A percentile compares a stretch with the other conserved stretches of the same genome.
Evolutionary conservation across 2,329 filamentous ascomycete species (phyloP).

Genomic region (Colletotrichum godetiae): DNA sequence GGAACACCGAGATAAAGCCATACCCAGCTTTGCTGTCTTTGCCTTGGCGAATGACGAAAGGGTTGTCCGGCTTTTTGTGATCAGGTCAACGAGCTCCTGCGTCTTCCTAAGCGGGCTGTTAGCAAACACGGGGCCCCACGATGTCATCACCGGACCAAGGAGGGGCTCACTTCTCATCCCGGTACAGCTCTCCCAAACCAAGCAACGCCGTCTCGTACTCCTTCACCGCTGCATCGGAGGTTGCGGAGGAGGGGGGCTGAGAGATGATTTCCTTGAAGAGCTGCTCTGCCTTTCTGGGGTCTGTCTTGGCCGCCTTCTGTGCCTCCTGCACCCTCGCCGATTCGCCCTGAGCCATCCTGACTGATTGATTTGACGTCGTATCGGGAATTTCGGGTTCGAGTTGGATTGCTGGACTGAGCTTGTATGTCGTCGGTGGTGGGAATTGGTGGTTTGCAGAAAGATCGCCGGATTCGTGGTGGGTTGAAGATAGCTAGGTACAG

Average conservation of each 20-base stretch:
- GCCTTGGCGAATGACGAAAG: slow-evolving; percentile 98
- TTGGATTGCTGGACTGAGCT: neutral
- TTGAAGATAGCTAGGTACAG: slow-evolving; percentile 21
- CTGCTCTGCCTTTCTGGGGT: slow-evolving; percentile 85
- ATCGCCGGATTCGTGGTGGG: slow-evolving; percentile 33
- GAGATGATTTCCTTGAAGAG: slow-evolving; percentile 92
- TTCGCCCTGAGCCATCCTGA: slow-evolving; percentile 67
- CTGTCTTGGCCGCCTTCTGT: slow-evolving; percentile 82
- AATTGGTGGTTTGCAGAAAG: neutral
- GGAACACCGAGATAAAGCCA: slow-evolving; percentile 42
- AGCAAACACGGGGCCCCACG: slow-evolving; percentile 18
- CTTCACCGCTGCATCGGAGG: slow-evolving; percentile 84
- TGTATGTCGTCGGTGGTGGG: slow-evolving; percentile 22
- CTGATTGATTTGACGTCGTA: neutral
- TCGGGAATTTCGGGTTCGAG: neutral
- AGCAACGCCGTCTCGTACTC: slow-evolving; percentile 93
- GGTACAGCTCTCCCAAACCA: slow-evolving; percentile 90
- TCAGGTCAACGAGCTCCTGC: slow-evolving; percentile 87
- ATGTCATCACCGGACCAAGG: slow-evolving; percentile 42
- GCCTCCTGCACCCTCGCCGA: slow-evolving; percentile 84
- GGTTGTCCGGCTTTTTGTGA: slow-evolving; percentile 89
- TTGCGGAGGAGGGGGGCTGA: slow-evolving; percentile 84
- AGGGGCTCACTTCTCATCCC: slow-evolving; percentile 79
- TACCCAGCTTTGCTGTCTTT: slow-evolving; percentile 98
- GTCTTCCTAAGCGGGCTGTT: slow-evolving; percentile 67